phyloP scores from a whole-genome alignment of 2,329 filamentous ascomycete species.

The Trichoderma koningiopsis region DNA sequence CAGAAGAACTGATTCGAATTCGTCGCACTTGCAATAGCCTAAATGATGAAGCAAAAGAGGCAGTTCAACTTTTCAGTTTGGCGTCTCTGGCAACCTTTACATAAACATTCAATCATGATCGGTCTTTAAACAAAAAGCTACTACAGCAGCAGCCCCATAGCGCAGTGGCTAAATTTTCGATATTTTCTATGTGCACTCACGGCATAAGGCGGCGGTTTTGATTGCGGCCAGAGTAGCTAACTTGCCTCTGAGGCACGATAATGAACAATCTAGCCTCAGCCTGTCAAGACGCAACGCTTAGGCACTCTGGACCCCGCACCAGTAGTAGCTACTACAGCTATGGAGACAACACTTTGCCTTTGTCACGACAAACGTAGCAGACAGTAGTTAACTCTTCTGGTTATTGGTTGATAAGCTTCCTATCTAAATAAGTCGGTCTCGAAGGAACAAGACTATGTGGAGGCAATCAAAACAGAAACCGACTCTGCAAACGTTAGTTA shows the following conservation, averaged over 20 bases:
- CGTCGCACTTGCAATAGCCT: conserved; percentile 6
- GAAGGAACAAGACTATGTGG: neutral
- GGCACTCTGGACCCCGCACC: neutral
- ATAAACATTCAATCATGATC: neutral
- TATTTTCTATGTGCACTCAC: neutral
- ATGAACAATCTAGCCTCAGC: neutral
- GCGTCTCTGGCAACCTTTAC: neutral
- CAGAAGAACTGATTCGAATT: neutral
- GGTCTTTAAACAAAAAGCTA: neutral
- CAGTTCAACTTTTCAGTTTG: conserved; percentile 6
- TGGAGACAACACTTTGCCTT: neutral
- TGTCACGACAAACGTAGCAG: neutral
- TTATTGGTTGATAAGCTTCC: neutral
- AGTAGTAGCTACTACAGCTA: neutral
- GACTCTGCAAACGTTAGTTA: neutral
- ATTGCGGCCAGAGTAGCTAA: neutral
- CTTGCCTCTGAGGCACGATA: neutral
- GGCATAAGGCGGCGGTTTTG: neutral
- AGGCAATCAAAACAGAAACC: neutral
- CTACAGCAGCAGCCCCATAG: neutral
- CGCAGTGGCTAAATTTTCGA: neutral
- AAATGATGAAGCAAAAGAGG: conserved; percentile 7
- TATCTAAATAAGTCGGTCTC: neutral
- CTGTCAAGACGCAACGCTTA: neutral
- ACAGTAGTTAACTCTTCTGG: neutral